These are phyloP conservation scores for Emergomyces orientalis DNA, from an alignment of 2,329 filamentous ascomycete genomes.

Conservation along the genomic window DNA sequence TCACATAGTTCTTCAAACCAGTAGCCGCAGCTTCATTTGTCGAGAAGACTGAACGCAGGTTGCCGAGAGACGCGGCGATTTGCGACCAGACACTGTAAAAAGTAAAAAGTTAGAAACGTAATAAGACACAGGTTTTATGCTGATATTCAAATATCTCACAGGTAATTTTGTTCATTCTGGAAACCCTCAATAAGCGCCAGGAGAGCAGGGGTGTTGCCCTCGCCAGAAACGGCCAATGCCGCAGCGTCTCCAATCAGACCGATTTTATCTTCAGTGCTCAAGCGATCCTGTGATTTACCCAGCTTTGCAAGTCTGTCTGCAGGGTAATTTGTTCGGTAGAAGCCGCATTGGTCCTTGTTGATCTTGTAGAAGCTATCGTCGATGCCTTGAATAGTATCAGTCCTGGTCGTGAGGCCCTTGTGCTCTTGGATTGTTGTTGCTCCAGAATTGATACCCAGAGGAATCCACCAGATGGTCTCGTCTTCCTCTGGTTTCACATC, in stretches of 20 bases:
- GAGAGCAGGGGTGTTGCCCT: conserved; percentile 70
- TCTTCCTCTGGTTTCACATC: conserved; percentile 89
- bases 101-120: neutral
- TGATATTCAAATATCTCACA: conserved; percentile 38
- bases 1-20: conserved; percentile 66
- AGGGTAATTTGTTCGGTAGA: conserved; percentile 89
- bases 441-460: conserved; percentile 74
- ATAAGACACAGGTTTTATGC: neutral
- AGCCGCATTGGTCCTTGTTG: conserved; percentile 80
- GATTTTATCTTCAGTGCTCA: conserved; percentile 84
- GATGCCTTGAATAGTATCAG: conserved; percentile 57
- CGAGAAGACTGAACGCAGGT: conserved; percentile 76
- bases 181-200: conserved; percentile 81
- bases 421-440: conserved; percentile 52
- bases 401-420: conserved; percentile 63
- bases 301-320: conserved; percentile 73
- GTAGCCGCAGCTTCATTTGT: conserved; percentile 62
- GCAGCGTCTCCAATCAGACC: conserved; percentile 82
- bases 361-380: conserved; percentile 83
- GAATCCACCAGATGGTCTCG: conserved; percentile 90
- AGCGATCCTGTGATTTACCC: conserved; percentile 61
- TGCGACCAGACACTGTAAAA: conserved; percentile 65
- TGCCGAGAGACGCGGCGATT: conserved; percentile 64
- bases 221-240: conserved; percentile 78
- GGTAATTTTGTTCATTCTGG: conserved; percentile 66